Base-by-base conservation (phyloP, 495 filamentous ascomycete species). In the Darksidea phi region DNA sequence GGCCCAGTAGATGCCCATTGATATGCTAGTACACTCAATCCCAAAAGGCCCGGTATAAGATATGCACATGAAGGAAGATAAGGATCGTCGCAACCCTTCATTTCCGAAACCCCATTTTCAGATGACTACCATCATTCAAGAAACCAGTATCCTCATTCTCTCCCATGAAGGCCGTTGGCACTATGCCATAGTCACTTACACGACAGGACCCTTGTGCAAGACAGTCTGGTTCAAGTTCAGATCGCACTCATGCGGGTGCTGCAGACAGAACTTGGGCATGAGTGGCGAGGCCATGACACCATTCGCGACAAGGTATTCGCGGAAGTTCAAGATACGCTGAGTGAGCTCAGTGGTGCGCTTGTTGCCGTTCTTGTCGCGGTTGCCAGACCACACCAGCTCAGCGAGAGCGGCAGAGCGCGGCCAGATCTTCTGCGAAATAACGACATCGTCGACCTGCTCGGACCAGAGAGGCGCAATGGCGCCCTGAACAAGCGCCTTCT, bases 191-290 rank as follows among this genome's bases (percentile, higher is more conserved):
- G 3, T 10, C 28, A 43, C 13, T 13, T 43, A 43, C 13, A 13
- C 41, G 15, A 20, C 13, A 4, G 49, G 23, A 21, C 45, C 20
- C 1, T 26, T 36, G 28, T 36, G 17, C 53, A 81, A 51, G 6
- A 71, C 75, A 23, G 64, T 77, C 72, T 84, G 81, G 61, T 82
- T 66, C 15, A 76, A 75, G 54, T 80, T 73, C 1, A 82, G 63
- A 69, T 84, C 81, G 54, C 81, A 84, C 32, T 78, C 76, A 70
- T 84, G 81, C 20, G 80, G 79, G 64, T 84, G 73, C 70, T 81
- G 75, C 66, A 81, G 62, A 59, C 81, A 84, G 59, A 80, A 82
- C 73, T 82, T 82, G 7, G 80, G 77, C 67, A 80, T 72, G 37
- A 82, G 52, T 10, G 76, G 72, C 34, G 73, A 65, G 20, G 81